Evolutionary conservation across 805 yeast genomes (phyloP), one percentile per base, ranked within the genome.

Genomic region (Myxozyma geophila): DNA sequence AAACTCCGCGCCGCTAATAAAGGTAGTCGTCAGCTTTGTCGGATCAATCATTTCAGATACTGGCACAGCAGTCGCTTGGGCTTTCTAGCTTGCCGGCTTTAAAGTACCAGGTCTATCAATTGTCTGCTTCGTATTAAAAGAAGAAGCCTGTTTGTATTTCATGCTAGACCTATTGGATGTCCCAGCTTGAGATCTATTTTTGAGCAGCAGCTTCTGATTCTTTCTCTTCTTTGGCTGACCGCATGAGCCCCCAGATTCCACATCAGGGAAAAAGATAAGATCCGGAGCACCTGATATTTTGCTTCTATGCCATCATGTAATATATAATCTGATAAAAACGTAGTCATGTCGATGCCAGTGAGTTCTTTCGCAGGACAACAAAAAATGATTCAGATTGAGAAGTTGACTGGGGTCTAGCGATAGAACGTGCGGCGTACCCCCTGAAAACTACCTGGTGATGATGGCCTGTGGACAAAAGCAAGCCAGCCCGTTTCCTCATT

Each of bases 281-380:
- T 53, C 57, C n/a, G 57, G 57, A 53, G 40, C 28, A 28, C 48
- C 57, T 8, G 57, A 53, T 48, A 53, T 53, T 17, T 10, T 10
- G 23, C 33, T 12, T 35, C 28, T 50, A 15, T 17, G 5, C 15
- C 4, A 39, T 15, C 47, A 4, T 8, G 3, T 8, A 43, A 17
- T 2, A 2, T 9, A n/a, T 19, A 43, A 43, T 2, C 21, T n/a
- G 9, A 43, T 3, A 8, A 43, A 8, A 4, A 43, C 21, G 4
- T 19, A 19, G 21, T 17, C 47, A 43, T 28, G 28, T 5, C 28
- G 28, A 28, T 5, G 28, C 2, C 5, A 28, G 28, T 28, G 28
- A 28, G 28, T 28, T 28, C 5, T 28, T 5, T 28, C 5, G 28
- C 5, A 5, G 28, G 28, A 28, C 28, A 28, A 28, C 2, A 28